Evolutionary conservation across 2,329 filamentous ascomycete species (phyloP), one percentile per base, ranked within the genome.

Genomic region (Neofusicoccum cordaticola): DNA sequence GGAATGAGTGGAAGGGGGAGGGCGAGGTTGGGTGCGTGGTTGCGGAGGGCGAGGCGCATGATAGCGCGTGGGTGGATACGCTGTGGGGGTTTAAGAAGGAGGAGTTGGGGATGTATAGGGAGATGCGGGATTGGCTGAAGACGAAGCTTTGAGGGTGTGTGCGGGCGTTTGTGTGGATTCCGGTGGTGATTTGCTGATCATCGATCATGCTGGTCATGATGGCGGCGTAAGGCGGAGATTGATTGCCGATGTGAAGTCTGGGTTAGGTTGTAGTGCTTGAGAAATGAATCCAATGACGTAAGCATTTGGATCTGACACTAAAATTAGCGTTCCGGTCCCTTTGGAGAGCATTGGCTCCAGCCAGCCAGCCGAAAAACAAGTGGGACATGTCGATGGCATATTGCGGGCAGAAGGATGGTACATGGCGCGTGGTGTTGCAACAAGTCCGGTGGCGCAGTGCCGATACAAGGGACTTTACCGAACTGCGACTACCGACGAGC

Each of bases 101-200:
- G 51, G 51, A 63, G 5, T 7, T 63, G 39, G 34, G 27, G 7
- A 63, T 56, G 62, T 63, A 48, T 19, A 47, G 31, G 2, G 31
- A 41, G 17, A 19, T 41, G 50, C 17, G 62, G 39, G 62, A 57
- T 19, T 63, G 62, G 62, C 15, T 63, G 50, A 56, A 51, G 62
- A 31, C 7, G 61, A 44, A 27, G 61, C 17, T 61, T 37, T 35
- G 11, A 19, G 57, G 57, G 31, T 34, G 42, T 11, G 31, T 13
- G 50, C 12, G 50, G 15, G 31, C 6, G 4, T n/a, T 48, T 12
- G 45, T 8, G 22, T 48, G 15, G 17, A 9, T 45, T 39, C 27
- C 15, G 41, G 17, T 57, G 19, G 35, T 42, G 37, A 8, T 9
- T 45, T 58, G 39, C n/a, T 34, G 47, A 34, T 22, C 19, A 6